A percentile compares a stretch with the other conserved stretches of the same genome.
These are phyloP conservation scores for Leishmania guyanensis DNA, from an alignment of 208 protist species.

Conservation along the genomic window DNA sequence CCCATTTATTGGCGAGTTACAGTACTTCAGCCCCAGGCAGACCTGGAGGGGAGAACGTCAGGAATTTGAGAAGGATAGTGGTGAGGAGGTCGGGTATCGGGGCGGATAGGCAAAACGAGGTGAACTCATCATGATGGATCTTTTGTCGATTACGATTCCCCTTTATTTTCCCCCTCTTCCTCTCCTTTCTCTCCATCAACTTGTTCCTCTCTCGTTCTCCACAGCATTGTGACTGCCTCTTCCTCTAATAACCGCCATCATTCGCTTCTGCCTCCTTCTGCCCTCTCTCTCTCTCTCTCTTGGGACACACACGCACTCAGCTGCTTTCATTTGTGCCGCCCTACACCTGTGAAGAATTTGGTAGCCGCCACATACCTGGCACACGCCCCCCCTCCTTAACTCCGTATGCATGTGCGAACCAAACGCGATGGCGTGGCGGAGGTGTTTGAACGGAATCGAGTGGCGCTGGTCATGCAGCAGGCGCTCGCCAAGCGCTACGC, in stretches of 20 bases:
- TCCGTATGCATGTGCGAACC: constrained; percentile 30
- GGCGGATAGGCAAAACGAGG: neutral
- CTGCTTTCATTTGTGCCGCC: neutral
- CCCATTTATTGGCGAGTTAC: neutral
- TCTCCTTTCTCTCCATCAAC: neutral
- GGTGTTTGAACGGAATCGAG: constrained; percentile 20
- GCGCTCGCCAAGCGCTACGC: constrained; percentile 10
- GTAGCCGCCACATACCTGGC: neutral
- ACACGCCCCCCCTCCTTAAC: neutral
- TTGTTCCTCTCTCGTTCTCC: neutral
- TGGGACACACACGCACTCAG: neutral
- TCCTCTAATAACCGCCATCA: neutral
- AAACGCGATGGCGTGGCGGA: constrained; percentile 45
- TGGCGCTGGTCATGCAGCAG: constrained; percentile 16
- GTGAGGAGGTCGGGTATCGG: neutral
- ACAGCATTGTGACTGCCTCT: neutral
- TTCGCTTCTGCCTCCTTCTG: neutral
- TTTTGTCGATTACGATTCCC: neutral
- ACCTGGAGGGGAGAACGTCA: neutral
- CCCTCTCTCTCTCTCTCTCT: neutral
- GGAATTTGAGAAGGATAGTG: neutral
- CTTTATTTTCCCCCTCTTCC: neutral
- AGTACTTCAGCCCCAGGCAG: neutral
- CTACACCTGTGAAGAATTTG: neutral
- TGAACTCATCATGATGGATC: no score